These are phyloP conservation scores for Xylariaceae sp. DNA, from an alignment of 2,329 filamentous ascomycete species.

Conservation along the genomic window DNA sequence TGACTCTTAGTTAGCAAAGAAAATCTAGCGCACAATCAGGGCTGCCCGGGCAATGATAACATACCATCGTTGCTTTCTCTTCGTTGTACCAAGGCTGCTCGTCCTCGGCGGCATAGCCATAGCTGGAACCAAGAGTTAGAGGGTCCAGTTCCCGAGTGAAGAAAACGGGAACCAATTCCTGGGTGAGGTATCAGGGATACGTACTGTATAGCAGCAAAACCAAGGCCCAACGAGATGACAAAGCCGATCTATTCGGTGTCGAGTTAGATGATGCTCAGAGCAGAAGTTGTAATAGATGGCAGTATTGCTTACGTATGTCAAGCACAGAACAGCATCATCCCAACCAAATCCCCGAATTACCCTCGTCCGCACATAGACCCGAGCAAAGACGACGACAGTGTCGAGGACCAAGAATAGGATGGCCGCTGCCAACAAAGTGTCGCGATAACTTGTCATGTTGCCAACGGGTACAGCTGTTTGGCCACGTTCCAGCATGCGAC, in stretches of 20 bases:
- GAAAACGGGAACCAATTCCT: background rate
- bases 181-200: background rate
- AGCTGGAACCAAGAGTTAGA: slow-evolving; percentile 15
- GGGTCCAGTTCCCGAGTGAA: background rate
- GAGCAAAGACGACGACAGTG: slow-evolving; percentile 24
- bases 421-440: slow-evolving; percentile 27
- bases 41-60: background rate
- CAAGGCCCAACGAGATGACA: slow-evolving; percentile 28
- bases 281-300: background rate
- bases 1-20: slow-evolving; percentile 3
- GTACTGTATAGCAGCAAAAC: slow-evolving; percentile 29
- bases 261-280: slow-evolving; percentile 13
- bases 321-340: slow-evolving; percentile 30
- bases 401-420: slow-evolving; percentile 29
- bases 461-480: background rate
- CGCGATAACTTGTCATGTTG: slow-evolving; percentile 16
- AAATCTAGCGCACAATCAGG: background rate
- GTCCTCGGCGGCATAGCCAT: slow-evolving; percentile 30
- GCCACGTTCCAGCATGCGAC: background rate
- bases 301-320: slow-evolving; percentile 28
- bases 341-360: slow-evolving; percentile 31
- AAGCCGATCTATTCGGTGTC: slow-evolving; percentile 24
- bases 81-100: slow-evolving; percentile 27
- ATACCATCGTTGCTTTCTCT: slow-evolving; percentile 19
- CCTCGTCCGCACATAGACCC: slow-evolving; percentile 31